These are phyloP conservation scores for Psidium guajava DNA, from an alignment of 345 rosid species.

Conservation along the genomic window DNA sequence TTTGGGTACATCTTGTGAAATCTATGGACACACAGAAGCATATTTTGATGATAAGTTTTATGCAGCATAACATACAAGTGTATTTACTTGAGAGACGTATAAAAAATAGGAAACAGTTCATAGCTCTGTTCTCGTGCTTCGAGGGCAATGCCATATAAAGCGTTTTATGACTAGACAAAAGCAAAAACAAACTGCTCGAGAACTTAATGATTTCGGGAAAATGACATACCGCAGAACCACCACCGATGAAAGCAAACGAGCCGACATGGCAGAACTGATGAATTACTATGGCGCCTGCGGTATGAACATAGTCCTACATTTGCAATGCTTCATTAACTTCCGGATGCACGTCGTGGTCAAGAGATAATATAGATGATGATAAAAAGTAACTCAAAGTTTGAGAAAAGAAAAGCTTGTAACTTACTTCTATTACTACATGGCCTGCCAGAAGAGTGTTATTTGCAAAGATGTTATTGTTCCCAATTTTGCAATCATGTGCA, in stretches of 20 bases:
- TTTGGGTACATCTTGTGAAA: conserved; percentile 89
- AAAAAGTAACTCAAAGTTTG: neutral
- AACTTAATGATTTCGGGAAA: neutral
- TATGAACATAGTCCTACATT: conserved; percentile 65
- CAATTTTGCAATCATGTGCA: conserved; percentile 92
- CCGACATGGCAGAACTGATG: conserved; percentile 89
- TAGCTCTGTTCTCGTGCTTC: neutral
- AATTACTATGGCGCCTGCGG: conserved; percentile 73
- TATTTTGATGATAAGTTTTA: neutral
- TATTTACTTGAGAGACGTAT: neutral
- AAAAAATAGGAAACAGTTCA: neutral
- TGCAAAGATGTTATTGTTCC: conserved; percentile 78
- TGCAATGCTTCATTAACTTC: conserved; percentile 9
- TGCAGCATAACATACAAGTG: neutral
- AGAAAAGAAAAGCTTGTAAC: conserved; percentile 2
- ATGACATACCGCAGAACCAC: conserved; percentile 76
- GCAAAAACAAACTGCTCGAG: conserved; percentile 2
- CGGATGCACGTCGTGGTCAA: conserved; percentile 1
- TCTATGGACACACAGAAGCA: conserved; percentile 22
- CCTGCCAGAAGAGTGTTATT: conserved; percentile 89
- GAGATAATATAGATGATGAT: neutral
- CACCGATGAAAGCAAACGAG: conserved; percentile 74
- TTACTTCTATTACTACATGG: conserved; percentile 81
- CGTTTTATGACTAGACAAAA: neutral
- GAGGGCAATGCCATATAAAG: neutral